Conservation (phyloP, 2,329 filamentous ascomycete genomes). For the Boeremia lycopersici region DNA sequence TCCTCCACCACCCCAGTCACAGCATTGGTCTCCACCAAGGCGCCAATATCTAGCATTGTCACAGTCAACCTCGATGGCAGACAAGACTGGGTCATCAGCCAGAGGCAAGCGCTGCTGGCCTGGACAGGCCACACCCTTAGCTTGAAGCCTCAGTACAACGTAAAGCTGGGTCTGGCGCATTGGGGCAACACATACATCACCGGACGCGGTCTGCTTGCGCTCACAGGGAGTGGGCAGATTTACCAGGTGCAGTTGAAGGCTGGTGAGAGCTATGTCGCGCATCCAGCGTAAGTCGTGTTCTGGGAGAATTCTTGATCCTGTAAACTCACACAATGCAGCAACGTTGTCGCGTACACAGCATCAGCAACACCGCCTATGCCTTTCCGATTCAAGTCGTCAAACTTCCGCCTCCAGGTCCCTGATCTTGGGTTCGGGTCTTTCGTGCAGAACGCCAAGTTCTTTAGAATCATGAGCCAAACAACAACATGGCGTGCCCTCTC, state of each 20-base stretch:
- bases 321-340: conserved; percentile 54
- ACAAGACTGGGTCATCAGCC: conserved; percentile 91
- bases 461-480: conserved; percentile 73
- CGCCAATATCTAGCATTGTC: conserved; percentile 82
- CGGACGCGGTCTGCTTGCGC: conserved; percentile 82
- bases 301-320: background rate
- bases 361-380: conserved; percentile 75
- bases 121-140: conserved; percentile 92
- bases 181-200: conserved; percentile 93
- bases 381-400: conserved; percentile 83
- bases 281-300: conserved; percentile 61
- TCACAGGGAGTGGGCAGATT: conserved; percentile 85
- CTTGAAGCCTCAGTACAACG: conserved; percentile 76
- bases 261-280: conserved; percentile 88
- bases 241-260: conserved; percentile 82
- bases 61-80: conserved; percentile 90
- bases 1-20: conserved; percentile 87
- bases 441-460: conserved; percentile 73
- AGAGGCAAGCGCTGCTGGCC: conserved; percentile 86
- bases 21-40: conserved; percentile 86
- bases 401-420: conserved; percentile 78
- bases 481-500: conserved; percentile 73
- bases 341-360: conserved; percentile 88
- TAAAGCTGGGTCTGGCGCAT: conserved; percentile 76
- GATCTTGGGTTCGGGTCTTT: conserved; percentile 65